These are phyloP conservation scores for Gracilaria gracilis DNA, from an alignment of 23 red algal genomes.

Conservation along the genomic window DNA sequence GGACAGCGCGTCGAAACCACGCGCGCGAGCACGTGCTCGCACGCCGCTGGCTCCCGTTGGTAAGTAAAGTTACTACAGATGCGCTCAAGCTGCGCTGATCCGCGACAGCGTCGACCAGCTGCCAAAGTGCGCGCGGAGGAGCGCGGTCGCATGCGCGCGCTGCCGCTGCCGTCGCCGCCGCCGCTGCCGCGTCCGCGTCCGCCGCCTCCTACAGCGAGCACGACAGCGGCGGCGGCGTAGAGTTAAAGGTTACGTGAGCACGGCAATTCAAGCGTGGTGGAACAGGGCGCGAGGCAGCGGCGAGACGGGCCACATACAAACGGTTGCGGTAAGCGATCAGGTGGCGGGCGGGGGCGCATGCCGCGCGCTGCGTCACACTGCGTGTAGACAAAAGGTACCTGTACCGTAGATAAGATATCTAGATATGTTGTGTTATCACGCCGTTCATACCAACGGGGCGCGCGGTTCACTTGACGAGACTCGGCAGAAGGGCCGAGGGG, in stretches of 20 bases:
- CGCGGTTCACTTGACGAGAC: neutral
- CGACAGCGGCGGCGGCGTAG: too few relatives aligned
- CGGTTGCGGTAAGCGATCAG: too few relatives aligned
- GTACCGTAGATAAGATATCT: too few relatives aligned
- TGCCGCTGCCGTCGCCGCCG: too few relatives aligned
- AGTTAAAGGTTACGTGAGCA: too few relatives aligned
- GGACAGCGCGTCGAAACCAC: slow-evolving; percentile 1
- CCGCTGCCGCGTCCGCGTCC: neutral
- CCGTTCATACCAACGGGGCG: neutral
- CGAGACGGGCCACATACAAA: too few relatives aligned
- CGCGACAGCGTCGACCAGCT: too few relatives aligned
- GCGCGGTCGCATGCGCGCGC: too few relatives aligned
- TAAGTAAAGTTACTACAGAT: neutral
- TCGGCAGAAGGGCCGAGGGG: neutral
- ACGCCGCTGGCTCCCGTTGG: too few relatives aligned
- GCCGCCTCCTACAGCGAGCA: too few relatives aligned
- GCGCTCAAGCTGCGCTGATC: neutral
- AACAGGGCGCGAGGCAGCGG: neutral
- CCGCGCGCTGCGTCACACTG: neutral
- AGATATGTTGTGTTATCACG: neutral
- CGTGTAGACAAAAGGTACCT: too few relatives aligned
- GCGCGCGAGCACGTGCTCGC: neutral
- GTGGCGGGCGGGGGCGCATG: neutral
- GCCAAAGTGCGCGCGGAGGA: too few relatives aligned
- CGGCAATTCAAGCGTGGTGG: neutral